These are phyloP conservation scores for Trichoderma harzianum DNA, from an alignment of 2,329 filamentous ascomycete genomes.

Conservation along the genomic window DNA sequence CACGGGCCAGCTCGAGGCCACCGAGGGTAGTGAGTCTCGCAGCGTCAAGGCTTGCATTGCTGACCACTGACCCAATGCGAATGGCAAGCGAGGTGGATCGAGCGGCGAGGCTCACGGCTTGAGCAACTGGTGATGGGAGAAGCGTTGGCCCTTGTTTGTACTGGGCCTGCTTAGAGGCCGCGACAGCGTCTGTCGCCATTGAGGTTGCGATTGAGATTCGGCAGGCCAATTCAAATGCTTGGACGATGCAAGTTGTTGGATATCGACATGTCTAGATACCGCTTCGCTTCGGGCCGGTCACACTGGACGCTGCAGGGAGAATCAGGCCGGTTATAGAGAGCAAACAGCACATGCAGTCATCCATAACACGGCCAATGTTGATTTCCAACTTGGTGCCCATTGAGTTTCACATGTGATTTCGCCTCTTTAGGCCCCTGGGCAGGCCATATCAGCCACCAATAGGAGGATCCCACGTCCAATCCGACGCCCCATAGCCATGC, in stretches of 20 bases:
- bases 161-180: slow-evolving; percentile 2
- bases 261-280: background rate
- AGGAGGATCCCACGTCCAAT: slow-evolving; percentile 13
- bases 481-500: background rate
- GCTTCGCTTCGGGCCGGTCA: background rate
- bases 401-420: slow-evolving; percentile 16
- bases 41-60: slow-evolving; percentile 50
- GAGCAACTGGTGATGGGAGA: slow-evolving; percentile 55
- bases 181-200: background rate
- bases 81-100: slow-evolving; percentile 57
- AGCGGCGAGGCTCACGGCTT: slow-evolving; percentile 57
- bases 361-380: background rate
- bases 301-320: background rate
- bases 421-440: background rate
- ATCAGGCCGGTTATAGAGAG: background rate
- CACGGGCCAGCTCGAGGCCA: slow-evolving; percentile 54
- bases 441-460: slow-evolving; percentile 10
- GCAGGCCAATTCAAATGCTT: background rate
- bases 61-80: slow-evolving; percentile 50
- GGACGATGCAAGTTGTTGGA: background rate
- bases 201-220: background rate
- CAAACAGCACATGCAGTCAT: background rate
- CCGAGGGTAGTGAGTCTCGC: slow-evolving; percentile 56
- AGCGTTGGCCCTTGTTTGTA: slow-evolving; percentile 41
- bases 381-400: slow-evolving; percentile 5